phyloP scores from a whole-genome alignment of 2,329 filamentous ascomycete species.

The Scopulariopsis brevicaulis region DNA sequence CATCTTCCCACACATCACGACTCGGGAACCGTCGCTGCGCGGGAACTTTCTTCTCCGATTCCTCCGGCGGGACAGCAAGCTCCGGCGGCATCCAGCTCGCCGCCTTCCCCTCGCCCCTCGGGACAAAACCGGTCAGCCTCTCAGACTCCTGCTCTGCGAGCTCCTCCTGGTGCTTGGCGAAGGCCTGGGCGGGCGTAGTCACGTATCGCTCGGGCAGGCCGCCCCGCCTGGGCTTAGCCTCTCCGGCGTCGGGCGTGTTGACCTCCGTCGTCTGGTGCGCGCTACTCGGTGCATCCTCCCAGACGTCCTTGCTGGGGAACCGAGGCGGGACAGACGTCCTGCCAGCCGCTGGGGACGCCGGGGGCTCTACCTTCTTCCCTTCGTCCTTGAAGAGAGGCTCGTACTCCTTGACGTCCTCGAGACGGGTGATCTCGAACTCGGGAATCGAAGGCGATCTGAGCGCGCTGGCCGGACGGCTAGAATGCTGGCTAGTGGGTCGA shows the following conservation, averaged over 20 bases:
- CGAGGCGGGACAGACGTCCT: slow-evolving; percentile 48
- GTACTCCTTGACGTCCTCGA: slow-evolving; percentile 87
- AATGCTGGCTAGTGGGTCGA: slow-evolving; percentile 48
- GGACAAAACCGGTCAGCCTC: slow-evolving; percentile 37
- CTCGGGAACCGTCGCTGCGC: slow-evolving; percentile 72
- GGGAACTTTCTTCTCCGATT: slow-evolving; percentile 36
- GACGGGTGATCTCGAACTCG: slow-evolving; percentile 52
- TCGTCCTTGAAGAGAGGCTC: slow-evolving; percentile 84
- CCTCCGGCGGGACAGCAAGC: neutral
- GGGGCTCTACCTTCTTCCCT: slow-evolving; percentile 30
- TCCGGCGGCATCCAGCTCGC: slow-evolving; percentile 3
- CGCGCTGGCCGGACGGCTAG: slow-evolving; percentile 51
- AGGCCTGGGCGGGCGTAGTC: slow-evolving; percentile 50
- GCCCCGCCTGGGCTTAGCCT: slow-evolving; percentile 15
- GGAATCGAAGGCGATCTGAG: slow-evolving; percentile 39
- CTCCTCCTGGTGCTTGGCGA: slow-evolving; percentile 55
- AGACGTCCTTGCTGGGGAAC: slow-evolving; percentile 92
- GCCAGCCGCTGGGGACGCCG: slow-evolving; percentile 20
- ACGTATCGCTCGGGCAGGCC: slow-evolving; percentile 18
- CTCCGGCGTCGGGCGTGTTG: slow-evolving; percentile 54
- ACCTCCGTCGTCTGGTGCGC: slow-evolving; percentile 71
- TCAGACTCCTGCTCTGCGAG: slow-evolving; percentile 44
- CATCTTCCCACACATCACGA: slow-evolving; percentile 90
- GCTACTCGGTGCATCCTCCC: slow-evolving; percentile 91
- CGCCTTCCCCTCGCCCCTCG: slow-evolving; percentile 8